Evolutionary conservation across 164 flowering plant species (phyloP), one percentile per base, ranked within the genome.

Genomic region (Vitis riparia): DNA sequence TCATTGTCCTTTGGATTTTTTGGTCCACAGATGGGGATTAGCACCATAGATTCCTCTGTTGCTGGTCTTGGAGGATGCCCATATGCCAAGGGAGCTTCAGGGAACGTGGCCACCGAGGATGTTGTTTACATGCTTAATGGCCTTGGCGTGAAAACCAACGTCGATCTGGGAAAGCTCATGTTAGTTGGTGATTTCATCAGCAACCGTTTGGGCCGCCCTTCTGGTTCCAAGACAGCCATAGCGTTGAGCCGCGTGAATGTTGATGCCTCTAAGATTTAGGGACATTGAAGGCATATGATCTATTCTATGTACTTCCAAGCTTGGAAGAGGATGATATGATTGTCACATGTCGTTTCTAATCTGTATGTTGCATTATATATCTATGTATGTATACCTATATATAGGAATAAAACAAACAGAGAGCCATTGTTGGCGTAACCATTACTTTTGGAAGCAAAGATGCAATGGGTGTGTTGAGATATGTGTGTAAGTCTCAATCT

Each of bases 51-150:
- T 72, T 88, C 97, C 3, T 91, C 99, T 11, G 80, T 93, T 13
- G 81, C 98, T 2, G 99, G 99, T 7, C 88, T 96, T 16, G 99
- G 99, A 12, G 99, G 99, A n/a, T 96, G 99, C 67, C 98, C 99
- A 52, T 96, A 93, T 74, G 99, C 99, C 0, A 91, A 93, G 77
- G 99, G 99, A 68, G 99, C 99, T 37, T 85, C 98, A 9, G 98
- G 99, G 59, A 96, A 93, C 78, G 99, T 96, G 47, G 97, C 99
- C 3, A 93, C 97, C 1, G 98, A 96, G 74, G 99, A 96, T 73
- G 99, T 96, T 14, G 91, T 96, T 1, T 96, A 90, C 82, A 86
- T 96, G 97, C 94, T 96, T 37, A 63, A 92, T 52, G 99, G 99
- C 11, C 85, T 96, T 7, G 98, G 97, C 3, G 80, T 93, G 57